These are phyloP conservation scores for Ogataea angusta DNA, from an alignment of 805 yeast genomes.

Conservation along the genomic window DNA sequence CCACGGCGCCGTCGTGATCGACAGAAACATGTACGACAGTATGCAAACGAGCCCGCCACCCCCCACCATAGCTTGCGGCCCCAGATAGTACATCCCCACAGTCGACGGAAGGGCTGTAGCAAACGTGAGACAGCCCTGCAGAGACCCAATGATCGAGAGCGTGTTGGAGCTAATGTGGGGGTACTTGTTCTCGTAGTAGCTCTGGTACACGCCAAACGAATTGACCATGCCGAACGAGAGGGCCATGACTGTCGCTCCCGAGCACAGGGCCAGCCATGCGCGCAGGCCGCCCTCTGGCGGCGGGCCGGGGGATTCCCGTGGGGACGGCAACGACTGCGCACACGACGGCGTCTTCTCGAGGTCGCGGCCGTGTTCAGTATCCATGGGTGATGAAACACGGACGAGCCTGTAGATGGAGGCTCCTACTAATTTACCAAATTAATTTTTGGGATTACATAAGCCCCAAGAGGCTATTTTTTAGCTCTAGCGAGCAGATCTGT, in stretches of 20 bases:
- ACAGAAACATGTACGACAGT: constrained; percentile 52
- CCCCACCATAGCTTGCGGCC: constrained; percentile 39
- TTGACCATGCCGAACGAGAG: constrained; percentile 60
- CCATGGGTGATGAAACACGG: no score
- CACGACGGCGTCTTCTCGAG: no score
- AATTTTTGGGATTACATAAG: no score
- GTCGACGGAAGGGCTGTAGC: constrained; percentile 49
- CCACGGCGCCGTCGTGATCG: constrained; percentile 57
- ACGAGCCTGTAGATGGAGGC: no score
- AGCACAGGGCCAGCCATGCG: constrained; percentile 53
- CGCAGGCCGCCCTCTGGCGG: constrained; percentile 45
- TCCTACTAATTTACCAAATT: no score
- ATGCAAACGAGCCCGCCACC: constrained; percentile 44
- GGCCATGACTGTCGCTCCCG: constrained; percentile 42
- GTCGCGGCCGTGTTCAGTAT: no score
- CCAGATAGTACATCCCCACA: constrained; percentile 36
- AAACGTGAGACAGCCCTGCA: constrained; percentile 46
- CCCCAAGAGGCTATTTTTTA: background rate
- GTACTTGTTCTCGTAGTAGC: constrained; percentile 43
- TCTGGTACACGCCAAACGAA: constrained; percentile 55
- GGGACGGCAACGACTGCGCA: no score
- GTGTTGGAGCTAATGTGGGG: constrained; percentile 43
- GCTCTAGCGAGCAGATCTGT: constrained; percentile 7
- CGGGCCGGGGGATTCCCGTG: background rate
- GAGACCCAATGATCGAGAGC: constrained; percentile 51